These are phyloP conservation scores for Schizochytrium sp. DNA, from an alignment of 108 stramenopile species.

Conservation along the genomic window DNA sequence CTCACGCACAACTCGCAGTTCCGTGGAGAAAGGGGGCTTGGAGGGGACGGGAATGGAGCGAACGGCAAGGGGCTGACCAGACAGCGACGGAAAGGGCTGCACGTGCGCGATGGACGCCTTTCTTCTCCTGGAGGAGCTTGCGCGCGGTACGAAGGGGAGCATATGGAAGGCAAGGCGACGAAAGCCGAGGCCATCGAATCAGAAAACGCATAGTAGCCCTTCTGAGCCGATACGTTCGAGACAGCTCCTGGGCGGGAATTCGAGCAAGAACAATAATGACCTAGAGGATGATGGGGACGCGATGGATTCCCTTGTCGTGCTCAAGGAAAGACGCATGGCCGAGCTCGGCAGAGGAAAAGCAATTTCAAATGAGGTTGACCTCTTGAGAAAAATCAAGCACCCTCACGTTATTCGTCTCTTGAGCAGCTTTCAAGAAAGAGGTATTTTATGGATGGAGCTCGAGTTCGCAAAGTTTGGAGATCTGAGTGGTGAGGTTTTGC, in stretches of 20 bases:
- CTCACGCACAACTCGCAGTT: no score
- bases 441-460: slow-evolving; percentile 37
- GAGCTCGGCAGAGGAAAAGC: neutral
- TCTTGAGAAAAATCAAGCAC: slow-evolving; percentile 27
- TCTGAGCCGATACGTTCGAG: no score
- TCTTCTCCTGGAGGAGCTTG: neutral
- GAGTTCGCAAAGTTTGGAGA: slow-evolving; percentile 28
- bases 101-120: neutral
- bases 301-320: neutral
- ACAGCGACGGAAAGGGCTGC: neutral
- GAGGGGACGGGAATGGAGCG: neutral
- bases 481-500: neutral
- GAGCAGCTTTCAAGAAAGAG: slow-evolving; percentile 35
- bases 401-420: slow-evolving; percentile 45
- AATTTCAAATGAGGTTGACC: neutral
- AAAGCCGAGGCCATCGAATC: no score
- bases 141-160: neutral
- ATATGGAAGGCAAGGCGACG: neutral
- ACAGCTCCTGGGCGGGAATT: no score
- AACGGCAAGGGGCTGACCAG: neutral
- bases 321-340: slow-evolving; percentile 18
- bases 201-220: no score
- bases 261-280: no score
- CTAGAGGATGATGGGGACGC: neutral
- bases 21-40: no score